phyloP scores from a whole-genome alignment of 257 asterid genomes.

The Cruciata laevipes region DNA sequence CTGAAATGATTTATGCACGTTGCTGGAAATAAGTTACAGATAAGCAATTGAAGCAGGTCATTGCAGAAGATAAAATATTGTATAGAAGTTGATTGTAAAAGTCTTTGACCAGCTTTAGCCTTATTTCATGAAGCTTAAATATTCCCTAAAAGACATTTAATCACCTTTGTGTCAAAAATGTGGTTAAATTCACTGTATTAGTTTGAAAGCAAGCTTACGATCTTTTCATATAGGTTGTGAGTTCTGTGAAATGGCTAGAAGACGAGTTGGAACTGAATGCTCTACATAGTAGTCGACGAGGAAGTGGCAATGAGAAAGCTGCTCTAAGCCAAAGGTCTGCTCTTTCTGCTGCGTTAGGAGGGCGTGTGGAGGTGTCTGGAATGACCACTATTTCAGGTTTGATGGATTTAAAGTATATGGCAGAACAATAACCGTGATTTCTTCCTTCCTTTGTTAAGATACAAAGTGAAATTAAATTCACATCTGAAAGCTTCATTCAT shows the following conservation, averaged over 20 bases:
- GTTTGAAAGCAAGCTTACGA: neutral
- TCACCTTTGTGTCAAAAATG: neutral
- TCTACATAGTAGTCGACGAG: constrained; percentile 92
- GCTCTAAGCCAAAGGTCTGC: constrained; percentile 92
- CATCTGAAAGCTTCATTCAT: constrained; percentile 8
- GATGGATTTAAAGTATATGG: constrained; percentile 1
- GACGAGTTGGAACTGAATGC: constrained; percentile 99
- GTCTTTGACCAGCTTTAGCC: neutral
- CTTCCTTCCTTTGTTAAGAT: neutral
- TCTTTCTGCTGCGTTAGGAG: constrained; percentile 95
- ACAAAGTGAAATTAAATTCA: constrained; percentile 1
- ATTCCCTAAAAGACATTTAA: neutral
- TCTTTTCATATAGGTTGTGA: constrained; percentile 65
- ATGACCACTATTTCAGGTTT: constrained; percentile 89
- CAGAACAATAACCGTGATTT: constrained; percentile 18
- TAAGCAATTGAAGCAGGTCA: neutral
- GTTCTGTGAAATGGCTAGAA: constrained; percentile 99
- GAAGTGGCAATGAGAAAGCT: constrained; percentile 92
- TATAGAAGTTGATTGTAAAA: neutral
- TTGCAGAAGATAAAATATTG: neutral
- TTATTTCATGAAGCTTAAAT: neutral
- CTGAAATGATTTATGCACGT: neutral
- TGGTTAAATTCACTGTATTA: neutral
- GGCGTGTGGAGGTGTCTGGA: constrained; percentile 86
- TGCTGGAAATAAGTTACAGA: neutral